Base-by-base conservation (phyloP, 1,284 basidiomycete genomes). In the Leccinum ponderosum region DNA sequence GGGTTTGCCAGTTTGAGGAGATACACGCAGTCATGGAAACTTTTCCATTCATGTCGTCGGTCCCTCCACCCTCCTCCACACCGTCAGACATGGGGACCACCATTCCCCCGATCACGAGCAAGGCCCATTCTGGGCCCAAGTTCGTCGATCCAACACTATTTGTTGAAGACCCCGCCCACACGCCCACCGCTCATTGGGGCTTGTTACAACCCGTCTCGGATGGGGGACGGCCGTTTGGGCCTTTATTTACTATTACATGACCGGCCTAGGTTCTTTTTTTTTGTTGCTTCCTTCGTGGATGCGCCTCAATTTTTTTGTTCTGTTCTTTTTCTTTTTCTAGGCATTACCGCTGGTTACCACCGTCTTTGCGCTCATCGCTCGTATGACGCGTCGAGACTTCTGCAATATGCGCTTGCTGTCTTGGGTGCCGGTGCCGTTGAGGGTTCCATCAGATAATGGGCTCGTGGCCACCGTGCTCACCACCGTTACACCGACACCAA, bases 321-420 rank as follows among this genome's bases (percentile, higher is more conserved):
- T 33, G 48, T 33, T 53, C 55, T 35, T 7, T 29, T 12, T 22
- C 20, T 11, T 60, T 57, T 57, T n/a, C 35, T 55, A 82, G 79
- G 86, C 39, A 88, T 90, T 54, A 89, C 86, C 0, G 86, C 87
- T 12, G 95, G 95, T 14, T 97, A 96, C 78, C 95, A 97, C 72
- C 87, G 95, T 62, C 83, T 96, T 0, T 97, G 94, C 93, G 90
- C 95, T 3, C 95, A 97, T 73, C 87, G 94, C 57, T 82, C 91
- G 0, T 97, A 95, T 77, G 96, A 95, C 72, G 95, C 94, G n/a
- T 87, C 88, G 1, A 80, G 79, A 59, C 87, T 90, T 8, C 78
- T 96, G 4, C 87, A 96, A 73, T 94, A 92, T 74, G 77, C 85
- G 68, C 85, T 96, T 56, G 90, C 92, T 8, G 67, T 90, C 20